phyloP scores from a whole-genome alignment of 176 grass and related monocot species.

The Melocanna baccifera region DNA sequence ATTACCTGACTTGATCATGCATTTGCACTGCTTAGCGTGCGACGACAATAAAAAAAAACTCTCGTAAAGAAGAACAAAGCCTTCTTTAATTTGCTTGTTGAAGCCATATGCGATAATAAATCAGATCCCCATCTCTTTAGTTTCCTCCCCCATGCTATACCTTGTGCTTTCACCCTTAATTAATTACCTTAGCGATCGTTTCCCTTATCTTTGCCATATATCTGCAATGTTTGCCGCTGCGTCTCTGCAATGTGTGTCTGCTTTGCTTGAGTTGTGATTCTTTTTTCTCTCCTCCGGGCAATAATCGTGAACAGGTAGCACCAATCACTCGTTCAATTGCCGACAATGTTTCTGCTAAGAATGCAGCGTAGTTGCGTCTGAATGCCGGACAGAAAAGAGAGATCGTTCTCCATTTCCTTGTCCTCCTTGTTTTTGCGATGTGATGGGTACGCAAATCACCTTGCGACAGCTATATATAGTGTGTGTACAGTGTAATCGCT shows the following conservation, averaged over 20 bases:
- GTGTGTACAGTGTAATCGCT: too few relatives aligned
- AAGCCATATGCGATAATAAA: neutral
- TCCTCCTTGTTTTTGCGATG: neutral
- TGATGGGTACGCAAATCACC: too few relatives aligned
- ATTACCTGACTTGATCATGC: slow-evolving; percentile 36
- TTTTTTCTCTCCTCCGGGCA: neutral
- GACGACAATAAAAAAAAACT: too few relatives aligned
- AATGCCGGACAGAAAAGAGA: neutral
- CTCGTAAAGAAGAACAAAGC: too few relatives aligned
- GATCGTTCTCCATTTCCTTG: neutral
- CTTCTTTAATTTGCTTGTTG: too few relatives aligned
- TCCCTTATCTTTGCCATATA: neutral
- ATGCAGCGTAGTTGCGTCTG: neutral
- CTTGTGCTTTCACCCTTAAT: neutral
- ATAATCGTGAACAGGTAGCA: neutral
- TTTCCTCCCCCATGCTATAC: neutral
- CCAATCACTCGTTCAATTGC: neutral
- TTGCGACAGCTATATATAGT: too few relatives aligned
- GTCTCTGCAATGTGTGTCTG: too few relatives aligned
- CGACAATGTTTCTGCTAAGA: neutral
- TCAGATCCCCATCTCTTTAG: neutral
- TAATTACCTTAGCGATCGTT: neutral
- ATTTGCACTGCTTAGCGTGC: too few relatives aligned
- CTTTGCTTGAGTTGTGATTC: neutral
- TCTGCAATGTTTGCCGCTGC: neutral